These are phyloP conservation scores for Colletotrichum cordylinicola DNA, from an alignment of 2,329 filamentous ascomycete species.

Conservation along the genomic window DNA sequence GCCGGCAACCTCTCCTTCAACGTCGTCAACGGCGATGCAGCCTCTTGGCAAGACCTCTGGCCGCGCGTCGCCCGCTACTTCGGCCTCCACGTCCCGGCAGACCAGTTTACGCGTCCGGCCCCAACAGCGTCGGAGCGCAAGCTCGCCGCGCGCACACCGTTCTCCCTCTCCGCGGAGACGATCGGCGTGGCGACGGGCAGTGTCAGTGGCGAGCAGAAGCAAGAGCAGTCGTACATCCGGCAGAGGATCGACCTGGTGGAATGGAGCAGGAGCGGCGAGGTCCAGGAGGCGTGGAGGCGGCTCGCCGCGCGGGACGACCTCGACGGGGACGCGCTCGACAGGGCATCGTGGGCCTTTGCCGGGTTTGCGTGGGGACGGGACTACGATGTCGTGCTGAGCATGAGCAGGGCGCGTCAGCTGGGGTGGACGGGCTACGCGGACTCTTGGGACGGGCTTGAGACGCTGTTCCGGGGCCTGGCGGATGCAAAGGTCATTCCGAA, in stretches of 20 bases:
- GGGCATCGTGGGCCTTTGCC: conserved; percentile 47
- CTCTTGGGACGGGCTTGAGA: conserved; percentile 21
- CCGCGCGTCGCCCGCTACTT: conserved; percentile 41
- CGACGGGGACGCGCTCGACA: conserved; percentile 38
- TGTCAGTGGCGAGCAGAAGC: conserved; percentile 16
- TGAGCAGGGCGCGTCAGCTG: conserved; percentile 48
- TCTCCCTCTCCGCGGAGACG: conserved; percentile 31
- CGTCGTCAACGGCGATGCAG: conserved; percentile 44
- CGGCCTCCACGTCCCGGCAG: conserved; percentile 33
- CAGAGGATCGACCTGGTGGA: conserved; percentile 44
- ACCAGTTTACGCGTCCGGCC: conserved; percentile 29
- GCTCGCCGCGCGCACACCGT: conserved; percentile 31
- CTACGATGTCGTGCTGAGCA: conserved; percentile 43
- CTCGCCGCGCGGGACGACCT: conserved; percentile 42
- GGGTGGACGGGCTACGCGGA: conserved; percentile 43
- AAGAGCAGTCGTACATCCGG: conserved; percentile 30
- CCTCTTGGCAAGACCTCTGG: conserved; percentile 48
- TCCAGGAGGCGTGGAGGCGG: conserved; percentile 42
- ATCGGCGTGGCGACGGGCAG: conserved; percentile 31
- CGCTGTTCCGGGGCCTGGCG: conserved; percentile 30
- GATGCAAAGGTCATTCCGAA: conserved; percentile 30
- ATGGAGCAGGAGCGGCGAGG: conserved; percentile 43
- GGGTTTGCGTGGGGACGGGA: conserved; percentile 47
- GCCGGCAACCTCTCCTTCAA: conserved; percentile 46
- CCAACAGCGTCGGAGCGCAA: conserved; percentile 23